phyloP scores from a whole-genome alignment of 2,329 filamentous ascomycete species.

The Fusarium brachygibbosum region DNA sequence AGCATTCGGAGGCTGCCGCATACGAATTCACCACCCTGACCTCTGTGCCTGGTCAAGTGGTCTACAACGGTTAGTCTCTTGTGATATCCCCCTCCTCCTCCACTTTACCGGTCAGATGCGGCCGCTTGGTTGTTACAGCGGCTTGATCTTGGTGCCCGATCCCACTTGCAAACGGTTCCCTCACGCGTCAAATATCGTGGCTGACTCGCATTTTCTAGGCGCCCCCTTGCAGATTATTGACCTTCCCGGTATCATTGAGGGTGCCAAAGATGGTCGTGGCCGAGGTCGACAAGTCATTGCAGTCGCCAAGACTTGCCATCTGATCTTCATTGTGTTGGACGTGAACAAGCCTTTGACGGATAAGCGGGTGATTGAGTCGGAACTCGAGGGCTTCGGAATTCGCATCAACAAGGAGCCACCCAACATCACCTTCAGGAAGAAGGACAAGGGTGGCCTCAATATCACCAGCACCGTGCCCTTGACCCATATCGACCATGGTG shows the following conservation, averaged over 20 bases:
- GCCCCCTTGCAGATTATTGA: conserved; percentile 99
- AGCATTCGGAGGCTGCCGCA: conserved; percentile 96
- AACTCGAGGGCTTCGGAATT: conserved; percentile 97
- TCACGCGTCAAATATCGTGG: conserved; percentile 26
- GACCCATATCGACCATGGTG: conserved; percentile 92
- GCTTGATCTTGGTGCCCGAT: conserved; percentile 43
- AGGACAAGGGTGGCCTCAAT: conserved; percentile 96
- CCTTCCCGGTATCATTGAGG: conserved; percentile 98
- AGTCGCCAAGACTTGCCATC: conserved; percentile 97
- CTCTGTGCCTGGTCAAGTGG: conserved; percentile 94
- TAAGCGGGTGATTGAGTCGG: conserved; percentile 93
- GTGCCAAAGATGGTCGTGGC: conserved; percentile 97
- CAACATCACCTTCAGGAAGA: conserved; percentile 99
- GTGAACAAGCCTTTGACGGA: conserved; percentile 98
- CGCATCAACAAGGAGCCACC: conserved; percentile 97
- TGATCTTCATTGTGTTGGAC: conserved; percentile 98
- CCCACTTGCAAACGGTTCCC: conserved; percentile 20
- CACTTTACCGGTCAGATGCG: conserved; percentile 20
- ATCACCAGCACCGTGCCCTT: conserved; percentile 96
- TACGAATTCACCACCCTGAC: conserved; percentile 99
- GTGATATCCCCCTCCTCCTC: conserved; percentile 7
- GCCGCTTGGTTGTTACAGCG: conserved; percentile 13
- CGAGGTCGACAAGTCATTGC: conserved; percentile 98
- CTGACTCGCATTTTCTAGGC: conserved; percentile 58
- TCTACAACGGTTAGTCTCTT: conserved; percentile 80